A percentile compares a stretch with the other conserved stretches of the same genome.
Evolutionary conservation across 768 basidiomycete species (phyloP).

Genomic region (Trichaptum fuscoviolaceum): DNA sequence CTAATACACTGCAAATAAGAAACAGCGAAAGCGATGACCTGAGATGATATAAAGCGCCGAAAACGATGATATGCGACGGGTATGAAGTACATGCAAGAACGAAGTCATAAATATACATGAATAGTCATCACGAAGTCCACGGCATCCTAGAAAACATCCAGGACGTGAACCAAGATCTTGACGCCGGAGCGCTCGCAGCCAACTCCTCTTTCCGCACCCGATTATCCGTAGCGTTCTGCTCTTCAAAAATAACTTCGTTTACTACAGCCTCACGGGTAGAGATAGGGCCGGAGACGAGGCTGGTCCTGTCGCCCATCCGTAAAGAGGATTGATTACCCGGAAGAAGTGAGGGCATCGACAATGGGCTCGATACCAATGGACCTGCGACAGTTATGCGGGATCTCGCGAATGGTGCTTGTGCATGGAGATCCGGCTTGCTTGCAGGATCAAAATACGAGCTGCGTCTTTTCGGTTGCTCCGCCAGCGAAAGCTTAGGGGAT

Average conservation of each 20-base stretch:
- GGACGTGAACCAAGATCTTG: constrained; percentile 56
- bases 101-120: background rate
- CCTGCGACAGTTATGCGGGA: constrained; percentile 16
- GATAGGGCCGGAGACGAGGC: constrained; percentile 30
- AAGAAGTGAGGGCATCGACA: constrained; percentile 10
- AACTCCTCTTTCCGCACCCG: constrained; percentile 51
- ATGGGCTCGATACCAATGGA: constrained; percentile 2
- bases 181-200: constrained; percentile 39
- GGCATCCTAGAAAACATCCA: constrained; percentile 47
- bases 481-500: background rate
- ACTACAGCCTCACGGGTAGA: constrained; percentile 59
- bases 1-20: background rate
- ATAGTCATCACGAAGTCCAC: background rate
- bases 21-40: background rate
- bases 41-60: background rate
- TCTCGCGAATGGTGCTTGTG: constrained; percentile 36
- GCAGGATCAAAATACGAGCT: constrained; percentile 16
- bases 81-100: background rate
- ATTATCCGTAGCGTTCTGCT: constrained; percentile 50
- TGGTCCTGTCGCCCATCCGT: constrained; percentile 14
- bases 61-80: background rate
- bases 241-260: constrained; percentile 67
- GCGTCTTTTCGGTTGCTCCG: background rate
- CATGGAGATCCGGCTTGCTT: constrained; percentile 38
- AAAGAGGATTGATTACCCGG: constrained; percentile 21